Evolutionary conservation across 352 stramenopile genomes (phyloP).

Genomic region (Bremia lactucae): DNA sequence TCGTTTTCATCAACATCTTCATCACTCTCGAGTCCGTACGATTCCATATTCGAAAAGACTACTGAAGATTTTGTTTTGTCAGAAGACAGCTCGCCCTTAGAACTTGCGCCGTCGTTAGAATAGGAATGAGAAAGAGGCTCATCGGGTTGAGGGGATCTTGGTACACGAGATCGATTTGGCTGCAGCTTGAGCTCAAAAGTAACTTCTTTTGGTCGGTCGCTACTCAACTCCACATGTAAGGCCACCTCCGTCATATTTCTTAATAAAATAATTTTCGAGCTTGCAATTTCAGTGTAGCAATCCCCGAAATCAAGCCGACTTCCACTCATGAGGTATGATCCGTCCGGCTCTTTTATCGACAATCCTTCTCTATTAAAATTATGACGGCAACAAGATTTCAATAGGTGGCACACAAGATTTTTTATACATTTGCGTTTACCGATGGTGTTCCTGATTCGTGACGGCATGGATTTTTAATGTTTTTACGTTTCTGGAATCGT

Average conservation of each 20-base stretch:
- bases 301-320: conserved; percentile 85
- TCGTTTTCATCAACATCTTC: conserved; percentile 83
- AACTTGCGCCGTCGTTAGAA: conserved; percentile 62
- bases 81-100: conserved; percentile 57
- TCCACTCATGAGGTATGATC: conserved; percentile 78
- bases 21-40: conserved; percentile 67
- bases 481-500: conserved; percentile 79
- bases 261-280: conserved; percentile 72
- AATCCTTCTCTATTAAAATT: conserved; percentile 66
- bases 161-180: conserved; percentile 57
- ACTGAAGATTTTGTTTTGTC: conserved; percentile 39
- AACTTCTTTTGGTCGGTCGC: conserved; percentile 81
- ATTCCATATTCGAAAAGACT: conserved; percentile 47
- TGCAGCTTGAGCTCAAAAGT: conserved; percentile 82
- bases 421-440: conserved; percentile 29
- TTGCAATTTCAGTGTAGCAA: conserved; percentile 76
- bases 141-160: conserved; percentile 41
- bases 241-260: conserved; percentile 79
- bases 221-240: conserved; percentile 78
- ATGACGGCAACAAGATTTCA: neutral
- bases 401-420: neutral
- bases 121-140: conserved; percentile 61
- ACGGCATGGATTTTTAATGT: conserved; percentile 80
- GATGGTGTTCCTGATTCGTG: conserved; percentile 83
- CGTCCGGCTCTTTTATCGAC: conserved; percentile 76